Evolutionary conservation across 371 early-diverging fungal genomes (phyloP).

Genomic region (Dinochytrium kinnereticum): DNA sequence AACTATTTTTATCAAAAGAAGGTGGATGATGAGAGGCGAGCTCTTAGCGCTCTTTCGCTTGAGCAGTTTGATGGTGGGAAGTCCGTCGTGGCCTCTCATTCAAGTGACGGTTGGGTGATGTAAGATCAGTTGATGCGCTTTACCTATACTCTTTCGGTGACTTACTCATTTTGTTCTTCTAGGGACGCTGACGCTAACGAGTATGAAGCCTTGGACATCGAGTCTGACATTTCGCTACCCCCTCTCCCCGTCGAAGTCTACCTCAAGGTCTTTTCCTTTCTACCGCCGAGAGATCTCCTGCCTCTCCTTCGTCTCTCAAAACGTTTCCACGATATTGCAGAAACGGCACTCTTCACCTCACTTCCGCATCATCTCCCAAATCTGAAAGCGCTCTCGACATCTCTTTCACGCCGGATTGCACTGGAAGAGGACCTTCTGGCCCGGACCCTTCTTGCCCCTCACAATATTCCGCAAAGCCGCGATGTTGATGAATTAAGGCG

Average conservation of each 20-base stretch:
- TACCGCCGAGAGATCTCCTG: neutral
- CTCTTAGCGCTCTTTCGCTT: no score
- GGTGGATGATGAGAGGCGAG: neutral
- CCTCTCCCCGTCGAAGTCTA: neutral
- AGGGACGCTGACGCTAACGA: no score
- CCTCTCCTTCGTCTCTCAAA: constrained; percentile 2
- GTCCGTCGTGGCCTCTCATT: no score
- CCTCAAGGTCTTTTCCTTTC: neutral
- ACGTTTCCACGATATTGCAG: neutral
- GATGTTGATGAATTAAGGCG: neutral
- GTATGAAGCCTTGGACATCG: no score
- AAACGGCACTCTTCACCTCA: neutral
- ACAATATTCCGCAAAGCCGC: neutral
- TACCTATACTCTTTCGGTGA: no score
- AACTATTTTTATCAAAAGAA: neutral
- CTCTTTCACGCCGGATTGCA: neutral
- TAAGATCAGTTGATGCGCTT: no score
- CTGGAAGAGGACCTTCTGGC: neutral
- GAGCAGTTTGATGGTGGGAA: no score
- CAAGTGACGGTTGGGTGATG: no score
- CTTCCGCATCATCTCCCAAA: neutral
- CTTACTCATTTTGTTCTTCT: no score
- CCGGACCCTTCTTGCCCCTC: neutral
- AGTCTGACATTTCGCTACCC: no score
- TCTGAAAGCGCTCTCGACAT: neutral